These are phyloP conservation scores for Microbotryum violaceum DNA, from an alignment of 1,284 basidiomycete species.

Conservation along the genomic window DNA sequence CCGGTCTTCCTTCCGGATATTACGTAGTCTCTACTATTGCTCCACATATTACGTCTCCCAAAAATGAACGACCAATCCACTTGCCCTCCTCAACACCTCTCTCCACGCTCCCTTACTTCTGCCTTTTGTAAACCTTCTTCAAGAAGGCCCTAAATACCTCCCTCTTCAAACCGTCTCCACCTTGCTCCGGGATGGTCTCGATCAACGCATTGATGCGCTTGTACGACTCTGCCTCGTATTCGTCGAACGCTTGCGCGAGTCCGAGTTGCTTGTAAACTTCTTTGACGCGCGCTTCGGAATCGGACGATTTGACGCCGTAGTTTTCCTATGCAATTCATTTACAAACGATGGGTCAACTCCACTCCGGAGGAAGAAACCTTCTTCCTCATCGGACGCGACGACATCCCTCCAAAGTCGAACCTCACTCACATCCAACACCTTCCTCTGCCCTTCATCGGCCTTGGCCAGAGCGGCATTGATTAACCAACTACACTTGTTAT, in stretches of 20 bases:
- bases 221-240: conserved; percentile 73
- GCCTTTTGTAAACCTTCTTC: conserved; percentile 74
- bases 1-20: no score
- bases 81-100: no score
- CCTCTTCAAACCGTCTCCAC: conserved; percentile 55
- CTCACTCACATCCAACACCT: conserved; percentile 48
- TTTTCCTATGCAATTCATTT: conserved; percentile 53
- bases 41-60: no score
- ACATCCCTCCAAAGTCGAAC: no score
- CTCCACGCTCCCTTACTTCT: conserved; percentile 40
- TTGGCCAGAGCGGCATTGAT: conserved; percentile 76
- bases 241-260: conserved; percentile 59
- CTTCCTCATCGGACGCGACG: no score
- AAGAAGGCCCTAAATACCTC: conserved; percentile 80
- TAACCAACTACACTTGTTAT: conserved; percentile 99
- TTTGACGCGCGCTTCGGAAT: conserved; percentile 64
- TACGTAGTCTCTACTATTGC: no score
- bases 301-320: conserved; percentile 75
- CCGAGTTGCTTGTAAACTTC: conserved; percentile 65
- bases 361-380: no score
- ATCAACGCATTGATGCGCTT: conserved; percentile 60
- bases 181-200: conserved; percentile 56
- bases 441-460: conserved; percentile 56
- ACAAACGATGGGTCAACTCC: no score
- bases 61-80: no score